Evolutionary conservation across 2,329 filamentous ascomycete genomes (phyloP).

Genomic region (Ascochyta fabae): DNA sequence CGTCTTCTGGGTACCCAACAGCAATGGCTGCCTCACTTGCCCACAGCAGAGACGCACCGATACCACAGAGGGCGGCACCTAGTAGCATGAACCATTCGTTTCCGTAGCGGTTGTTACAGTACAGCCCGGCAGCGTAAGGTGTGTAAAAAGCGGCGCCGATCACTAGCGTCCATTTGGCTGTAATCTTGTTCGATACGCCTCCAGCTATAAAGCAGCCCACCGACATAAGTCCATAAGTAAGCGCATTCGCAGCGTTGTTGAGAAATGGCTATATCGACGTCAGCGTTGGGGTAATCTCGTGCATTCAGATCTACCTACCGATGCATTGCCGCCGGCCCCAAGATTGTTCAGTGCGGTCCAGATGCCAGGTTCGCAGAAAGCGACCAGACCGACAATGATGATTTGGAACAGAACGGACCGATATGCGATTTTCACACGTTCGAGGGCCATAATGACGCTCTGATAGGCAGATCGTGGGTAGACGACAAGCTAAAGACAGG

Average conservation of each 20-base stretch:
- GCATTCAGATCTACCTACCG: not conserved
- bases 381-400: slow-evolving; percentile 3
- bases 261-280: not conserved
- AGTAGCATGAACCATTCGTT: slow-evolving; percentile 11
- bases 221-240: slow-evolving; percentile 7
- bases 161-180: slow-evolving; percentile 3
- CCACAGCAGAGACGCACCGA: slow-evolving; percentile 3
- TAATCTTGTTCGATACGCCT: slow-evolving; percentile 5
- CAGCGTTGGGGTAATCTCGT: not conserved
- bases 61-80: slow-evolving; percentile 2
- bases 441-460: not conserved
- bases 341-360: slow-evolving; percentile 8
- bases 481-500: too few species aligned
- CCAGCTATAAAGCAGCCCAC: slow-evolving; percentile 7
- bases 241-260: slow-evolving; percentile 2
- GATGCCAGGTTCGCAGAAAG: slow-evolving; percentile 4
- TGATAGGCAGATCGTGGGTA: not conserved
- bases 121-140: slow-evolving; percentile 5
- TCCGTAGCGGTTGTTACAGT: slow-evolving; percentile 5
- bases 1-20: slow-evolving; percentile 2
- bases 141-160: slow-evolving; percentile 6
- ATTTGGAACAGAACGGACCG: slow-evolving; percentile 7
- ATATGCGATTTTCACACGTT: not conserved
- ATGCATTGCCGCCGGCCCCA: slow-evolving; percentile 5
- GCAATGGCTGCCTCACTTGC: slow-evolving; percentile 5